Evolutionary conservation across 768 basidiomycete genomes (phyloP).

Genomic region (Podaxis sp.): DNA sequence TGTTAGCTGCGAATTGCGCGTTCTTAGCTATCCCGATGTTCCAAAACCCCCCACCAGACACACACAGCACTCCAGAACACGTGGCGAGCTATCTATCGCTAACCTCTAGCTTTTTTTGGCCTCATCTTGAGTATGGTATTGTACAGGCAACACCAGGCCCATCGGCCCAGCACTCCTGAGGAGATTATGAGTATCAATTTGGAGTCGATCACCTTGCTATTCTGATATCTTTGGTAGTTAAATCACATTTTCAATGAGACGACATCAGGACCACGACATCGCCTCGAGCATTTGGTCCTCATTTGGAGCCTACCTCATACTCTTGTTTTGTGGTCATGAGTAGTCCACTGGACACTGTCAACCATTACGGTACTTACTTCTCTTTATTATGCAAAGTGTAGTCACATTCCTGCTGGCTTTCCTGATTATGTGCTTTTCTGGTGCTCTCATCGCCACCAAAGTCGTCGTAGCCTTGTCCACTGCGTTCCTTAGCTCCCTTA

Average conservation of each 20-base stretch:
- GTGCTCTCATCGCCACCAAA: background rate
- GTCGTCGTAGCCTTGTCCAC: background rate
- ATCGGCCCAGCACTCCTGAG: background rate
- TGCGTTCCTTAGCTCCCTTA: background rate
- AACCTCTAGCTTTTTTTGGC: background rate
- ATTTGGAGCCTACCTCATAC: conserved; percentile 8
- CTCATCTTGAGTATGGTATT: conserved; percentile 5
- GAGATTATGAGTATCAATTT: background rate
- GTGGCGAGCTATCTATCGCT: conserved; percentile 7
- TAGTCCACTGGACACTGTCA: background rate
- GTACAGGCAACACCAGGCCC: background rate
- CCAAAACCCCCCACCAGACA: background rate
- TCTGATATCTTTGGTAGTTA: background rate
- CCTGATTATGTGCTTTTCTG: conserved; percentile 8
- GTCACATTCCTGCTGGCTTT: conserved; percentile 4
- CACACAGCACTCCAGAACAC: conserved; percentile 4
- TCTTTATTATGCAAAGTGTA: background rate
- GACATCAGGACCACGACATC: background rate
- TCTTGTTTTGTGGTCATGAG: conserved; percentile 9
- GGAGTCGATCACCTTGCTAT: too few species aligned
- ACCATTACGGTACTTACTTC: background rate
- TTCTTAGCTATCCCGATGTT: conserved; percentile 9
- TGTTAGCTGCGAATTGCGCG: conserved; percentile 6
- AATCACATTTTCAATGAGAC: background rate
- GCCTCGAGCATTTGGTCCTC: conserved; percentile 3